Percentiles rank a stretch among this genome's conserved stretches.
These are phyloP conservation scores for Epichloe gansuensis DNA, from an alignment of 2,329 filamentous ascomycete genomes.

Conservation along the genomic window DNA sequence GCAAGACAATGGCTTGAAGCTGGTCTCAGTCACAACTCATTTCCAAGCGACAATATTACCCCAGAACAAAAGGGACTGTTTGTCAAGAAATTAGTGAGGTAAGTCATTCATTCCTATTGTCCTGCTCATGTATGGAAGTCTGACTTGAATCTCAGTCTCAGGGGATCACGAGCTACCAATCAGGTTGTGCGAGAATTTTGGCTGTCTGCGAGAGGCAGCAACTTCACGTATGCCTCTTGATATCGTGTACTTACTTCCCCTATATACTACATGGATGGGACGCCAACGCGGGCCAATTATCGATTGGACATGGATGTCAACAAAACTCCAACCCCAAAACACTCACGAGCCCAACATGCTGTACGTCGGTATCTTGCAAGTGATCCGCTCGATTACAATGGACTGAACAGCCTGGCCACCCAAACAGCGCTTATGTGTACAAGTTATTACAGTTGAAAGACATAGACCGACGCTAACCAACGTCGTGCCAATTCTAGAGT, in stretches of 20 bases:
- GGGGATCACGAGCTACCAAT: slow-evolving; percentile 52
- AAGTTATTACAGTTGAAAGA: not conserved
- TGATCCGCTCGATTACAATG: not conserved
- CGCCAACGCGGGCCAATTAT: not conserved
- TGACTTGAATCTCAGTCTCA: slow-evolving; percentile 32
- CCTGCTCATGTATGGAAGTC: not conserved
- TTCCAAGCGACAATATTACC: slow-evolving; percentile 47
- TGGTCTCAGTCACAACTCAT: slow-evolving; percentile 41
- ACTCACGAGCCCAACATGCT: not conserved
- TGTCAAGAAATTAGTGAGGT: slow-evolving; percentile 53
- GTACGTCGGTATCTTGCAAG: not conserved
- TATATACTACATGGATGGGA: not conserved
- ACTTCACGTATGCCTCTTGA: slow-evolving; percentile 47
- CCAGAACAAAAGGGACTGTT: slow-evolving; percentile 49
- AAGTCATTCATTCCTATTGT: not conserved
- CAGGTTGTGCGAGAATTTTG: slow-evolving; percentile 60
- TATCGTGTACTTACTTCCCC: not conserved
- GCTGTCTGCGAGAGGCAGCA: slow-evolving; percentile 50
- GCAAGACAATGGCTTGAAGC: slow-evolving; percentile 50
- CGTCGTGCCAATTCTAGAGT: slow-evolving; percentile 17
- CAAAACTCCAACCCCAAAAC: not conserved
- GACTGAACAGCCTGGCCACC: not conserved
- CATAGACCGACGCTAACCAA: not conserved
- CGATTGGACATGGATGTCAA: not conserved
- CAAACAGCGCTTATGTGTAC: not conserved